Evolutionary conservation across 2,329 filamentous ascomycete genomes (phyloP), one percentile per base, ranked within the genome.

Genomic region (Cercospora sp.): DNA sequence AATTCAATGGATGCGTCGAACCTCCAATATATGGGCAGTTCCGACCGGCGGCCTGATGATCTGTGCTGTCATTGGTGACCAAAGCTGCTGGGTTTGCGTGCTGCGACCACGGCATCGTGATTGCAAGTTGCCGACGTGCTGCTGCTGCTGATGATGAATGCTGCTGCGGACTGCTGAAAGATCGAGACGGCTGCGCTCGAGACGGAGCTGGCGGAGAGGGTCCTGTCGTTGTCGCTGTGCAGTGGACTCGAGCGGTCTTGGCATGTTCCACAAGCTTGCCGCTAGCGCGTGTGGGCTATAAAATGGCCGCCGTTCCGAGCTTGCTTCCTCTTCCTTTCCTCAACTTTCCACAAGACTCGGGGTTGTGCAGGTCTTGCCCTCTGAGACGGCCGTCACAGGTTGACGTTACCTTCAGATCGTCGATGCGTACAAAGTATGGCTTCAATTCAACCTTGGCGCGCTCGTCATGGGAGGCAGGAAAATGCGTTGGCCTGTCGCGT

Each of bases 381-480:
- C 23, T 28, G 51, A 30, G 51, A 57, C 51, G 51, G 51, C 51
- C 51, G 51, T 30, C 51, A n/a, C 51, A 57, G 51, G 51, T 28
- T 57, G 51, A 57, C 51, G 28, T 26, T 57, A 57, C 51, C 51
- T 57, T 30, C 23, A 48, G 42, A 48, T 57, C 51, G 51, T 57
- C 23, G 51, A 57, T 57, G 51, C 51, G 51, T 57, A 28, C 23
- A 26, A 57, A 57, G 23, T 28, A 57, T 20, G 42, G 42, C 51
- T 57, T 26, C 51, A 30, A 57, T 28, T 28, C 51, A 57, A 28
- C 51, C 20, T 57, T 23, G 18, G 20, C 13, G 18, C n/a, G n/a
- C 18, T 48, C n/a, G n/a, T 48, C 42, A 18, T 18, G 42, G 18
- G 42, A 48, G 42, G 51, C 51, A 23, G 13, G 51, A 57, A 57